Base-by-base conservation (phyloP, 2,329 filamentous ascomycete genomes). In the Pezicula radicicola region DNA sequence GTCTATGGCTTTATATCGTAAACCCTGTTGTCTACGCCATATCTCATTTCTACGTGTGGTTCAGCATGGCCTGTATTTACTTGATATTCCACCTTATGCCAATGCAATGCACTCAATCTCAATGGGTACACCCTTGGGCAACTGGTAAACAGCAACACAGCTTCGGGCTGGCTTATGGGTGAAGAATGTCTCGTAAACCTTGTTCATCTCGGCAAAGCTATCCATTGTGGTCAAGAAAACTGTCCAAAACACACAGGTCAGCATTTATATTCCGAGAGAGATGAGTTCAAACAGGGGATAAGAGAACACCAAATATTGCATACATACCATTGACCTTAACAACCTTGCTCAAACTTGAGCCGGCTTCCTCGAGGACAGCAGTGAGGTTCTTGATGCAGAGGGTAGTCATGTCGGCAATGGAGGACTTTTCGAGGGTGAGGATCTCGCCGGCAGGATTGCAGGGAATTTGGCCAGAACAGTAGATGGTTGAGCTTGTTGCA, bases 151-250 rank as follows among this genome's bases (percentile, higher is more conserved):
- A 8, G 92, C 91, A 51, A 96, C 90, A 67, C 91, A 96, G 75
- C 87, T 91, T 61, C 90, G 82, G n/a, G 90, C 88, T 25, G 91
- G 91, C 83, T 92, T 94, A 74, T 90, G 86, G 50, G 80, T 72
- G 72, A 93, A 94, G 78, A 85, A 91, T 74, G 91, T 86, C 72
- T 86, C 87, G 70, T 94, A 96, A 64, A 88, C 86, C 61, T 80
- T 79, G 73, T 96, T 95, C 88, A 95, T 90, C 68, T 84, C 83
- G 48, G 81, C 87, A 68, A 97, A 97, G 73, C 92, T 79, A 61
- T 79, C 82, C 92, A 97, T 97, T 72, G 93, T 88, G 51, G 87
- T 86, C 58, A 97, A 75, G 79, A 97, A 97, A 66, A 96, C 88
- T 30, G 10, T 30, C 28, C 28, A 30, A 3, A 30, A 9, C 10